Conservation (phyloP, 78 protist genomes). For the Chrysochromulina parva region DNA sequence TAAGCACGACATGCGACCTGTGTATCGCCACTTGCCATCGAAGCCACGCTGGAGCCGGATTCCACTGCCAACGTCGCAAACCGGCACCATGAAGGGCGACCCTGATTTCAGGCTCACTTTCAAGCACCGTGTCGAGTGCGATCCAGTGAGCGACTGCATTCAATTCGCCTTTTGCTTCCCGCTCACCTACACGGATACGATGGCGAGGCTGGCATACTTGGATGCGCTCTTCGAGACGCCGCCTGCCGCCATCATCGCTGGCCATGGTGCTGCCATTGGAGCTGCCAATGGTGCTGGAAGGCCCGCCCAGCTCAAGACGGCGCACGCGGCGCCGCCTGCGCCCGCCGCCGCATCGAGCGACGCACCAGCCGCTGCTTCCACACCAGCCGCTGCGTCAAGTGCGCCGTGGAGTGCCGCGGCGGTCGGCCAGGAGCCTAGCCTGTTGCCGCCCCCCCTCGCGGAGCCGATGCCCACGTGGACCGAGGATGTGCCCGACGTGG, state of each 20-base stretch:
- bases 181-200: slow-evolving; percentile 3
- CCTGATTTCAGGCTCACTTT: not conserved
- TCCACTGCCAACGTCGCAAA: not conserved
- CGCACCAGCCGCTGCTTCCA: no score
- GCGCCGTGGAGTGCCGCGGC: no score
- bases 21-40: not conserved
- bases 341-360: no score
- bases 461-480: no score
- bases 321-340: no score
- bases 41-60: not conserved
- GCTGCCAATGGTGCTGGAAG: no score
- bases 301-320: no score
- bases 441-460: no score
- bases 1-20: slow-evolving; percentile 40
- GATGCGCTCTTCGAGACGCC: not conserved
- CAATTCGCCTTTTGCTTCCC: slow-evolving; percentile 53
- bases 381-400: no score
- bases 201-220: not conserved
- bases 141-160: not conserved
- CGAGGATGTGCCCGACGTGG: no score
- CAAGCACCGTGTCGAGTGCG: not conserved
- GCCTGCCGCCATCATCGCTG: not conserved
- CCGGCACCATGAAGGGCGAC: not conserved
- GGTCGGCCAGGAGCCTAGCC: no score
- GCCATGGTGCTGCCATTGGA: no score